Evolutionary conservation across 805 yeast genomes (phyloP), one percentile per base, ranked within the genome.

Genomic region (Lachancea lanzarotensis): DNA sequence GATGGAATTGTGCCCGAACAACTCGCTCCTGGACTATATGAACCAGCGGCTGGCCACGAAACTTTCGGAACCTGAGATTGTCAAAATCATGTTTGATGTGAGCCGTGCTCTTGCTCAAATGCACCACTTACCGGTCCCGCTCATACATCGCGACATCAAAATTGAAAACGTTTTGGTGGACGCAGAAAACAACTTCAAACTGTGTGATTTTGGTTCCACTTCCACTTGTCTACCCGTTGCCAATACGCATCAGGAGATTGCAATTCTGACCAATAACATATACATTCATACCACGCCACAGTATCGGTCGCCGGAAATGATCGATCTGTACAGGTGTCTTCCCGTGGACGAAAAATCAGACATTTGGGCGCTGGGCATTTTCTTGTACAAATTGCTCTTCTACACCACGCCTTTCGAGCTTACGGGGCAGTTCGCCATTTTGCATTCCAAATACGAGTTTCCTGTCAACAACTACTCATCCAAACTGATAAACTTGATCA

Each of bases 181-280:
- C 61, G 68, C 75, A 3, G 62, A 73, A 2, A 78, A 82, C 48
- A 73, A 74, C 52, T 93, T 84, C 68, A 90, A 89, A 60, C 68
- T 93, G 18, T 85, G 95, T 58, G 98, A 93, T 67, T 93, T 93
- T 66, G 98, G 98, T 2, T 87, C 96, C 0, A 83, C 93, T 1
- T 74, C 86, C 8, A 45, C 48, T 17, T 56, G 64, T 40, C 50
- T 54, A 17, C 74, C 82, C 0, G 76, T 79, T 59, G 62, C 85
- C 7, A 68, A 84, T 15, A 84, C 95, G 2, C 96, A 96, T 2
- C 76, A 76, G 47, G 82, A 80, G 54, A 83, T 83, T 60, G 85
- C 82, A 51, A 60, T 75, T n/a, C 69, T 90, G 29, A 84, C 86
- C 45, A 87, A 86, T 57, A 96, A 91, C 61, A 79, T 91, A 45